Evolutionary conservation across 202 grass and related monocot species (phyloP).

Genomic region (Panicum virgatum): DNA sequence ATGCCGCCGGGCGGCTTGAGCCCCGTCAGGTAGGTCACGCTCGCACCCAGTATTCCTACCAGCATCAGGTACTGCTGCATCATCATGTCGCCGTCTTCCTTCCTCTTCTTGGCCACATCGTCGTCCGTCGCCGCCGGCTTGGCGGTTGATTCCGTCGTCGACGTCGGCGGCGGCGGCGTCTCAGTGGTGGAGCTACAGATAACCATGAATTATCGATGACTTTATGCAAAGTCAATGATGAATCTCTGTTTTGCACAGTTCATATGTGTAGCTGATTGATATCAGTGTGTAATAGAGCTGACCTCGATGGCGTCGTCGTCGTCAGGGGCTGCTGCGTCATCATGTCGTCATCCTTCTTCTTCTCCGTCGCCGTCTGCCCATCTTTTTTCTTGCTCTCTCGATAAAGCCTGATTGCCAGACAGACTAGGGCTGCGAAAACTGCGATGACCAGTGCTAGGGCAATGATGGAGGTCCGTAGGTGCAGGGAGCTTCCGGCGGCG

Average conservation of each 20-base stretch:
- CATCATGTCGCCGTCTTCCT: not conserved
- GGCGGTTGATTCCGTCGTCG: too few species aligned
- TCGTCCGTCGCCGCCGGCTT: too few species aligned
- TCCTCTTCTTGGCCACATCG: too few species aligned
- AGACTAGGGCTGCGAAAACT: constrained; percentile 11
- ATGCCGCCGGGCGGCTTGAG: constrained; percentile 39
- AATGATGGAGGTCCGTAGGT: constrained; percentile 30
- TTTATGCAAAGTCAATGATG: too few species aligned
- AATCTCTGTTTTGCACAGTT: too few species aligned
- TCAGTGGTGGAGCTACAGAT: too few species aligned
- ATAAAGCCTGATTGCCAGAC: not conserved
- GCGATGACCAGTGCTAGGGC: constrained; percentile 28
- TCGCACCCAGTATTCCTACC: constrained; percentile 29
- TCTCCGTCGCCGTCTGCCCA: too few species aligned
- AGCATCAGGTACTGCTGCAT: constrained; percentile 26
- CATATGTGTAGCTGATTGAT: too few species aligned
- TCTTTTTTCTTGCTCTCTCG: too few species aligned
- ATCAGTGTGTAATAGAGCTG: too few species aligned
- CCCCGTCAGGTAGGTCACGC: constrained; percentile 35
- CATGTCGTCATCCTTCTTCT: not conserved
- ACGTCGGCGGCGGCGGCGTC: not conserved
- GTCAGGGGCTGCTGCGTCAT: not conserved
- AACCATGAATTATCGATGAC: too few species aligned
- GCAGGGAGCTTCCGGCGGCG: constrained; percentile 19
- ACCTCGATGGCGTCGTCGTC: too few species aligned